Percentiles rank a stretch among this genome's conserved stretches.
phyloP scores from a whole-genome alignment of 129 eudicot species.

The Scalesia atractyloides region DNA sequence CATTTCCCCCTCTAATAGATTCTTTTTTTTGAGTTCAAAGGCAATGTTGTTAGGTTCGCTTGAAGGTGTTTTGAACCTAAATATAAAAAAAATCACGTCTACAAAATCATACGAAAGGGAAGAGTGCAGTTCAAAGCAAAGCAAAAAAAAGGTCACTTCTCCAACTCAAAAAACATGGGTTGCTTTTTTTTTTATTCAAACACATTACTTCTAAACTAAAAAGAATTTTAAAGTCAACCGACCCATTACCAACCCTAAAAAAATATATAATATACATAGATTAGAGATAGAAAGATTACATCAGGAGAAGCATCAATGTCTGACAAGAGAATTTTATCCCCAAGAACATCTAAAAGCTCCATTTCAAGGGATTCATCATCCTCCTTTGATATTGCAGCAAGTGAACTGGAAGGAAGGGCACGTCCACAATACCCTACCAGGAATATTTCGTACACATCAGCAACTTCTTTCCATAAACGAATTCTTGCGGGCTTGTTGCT shows the following conservation, averaged over 20 bases:
- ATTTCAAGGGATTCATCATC: slow-evolving; percentile 87
- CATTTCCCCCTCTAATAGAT: too few species aligned
- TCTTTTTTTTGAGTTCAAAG: too few species aligned
- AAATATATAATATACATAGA: not conserved
- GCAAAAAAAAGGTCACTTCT: too few species aligned
- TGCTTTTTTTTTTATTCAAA: too few species aligned
- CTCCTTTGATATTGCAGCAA: slow-evolving; percentile 55
- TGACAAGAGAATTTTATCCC: slow-evolving; percentile 79
- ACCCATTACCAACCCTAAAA: not conserved
- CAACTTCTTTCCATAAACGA: slow-evolving; percentile 97
- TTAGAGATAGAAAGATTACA: slow-evolving; percentile 48
- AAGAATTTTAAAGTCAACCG: too few species aligned
- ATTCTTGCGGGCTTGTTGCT: slow-evolving; percentile 56
- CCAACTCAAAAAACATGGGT: not conserved
- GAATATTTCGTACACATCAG: slow-evolving; percentile 89
- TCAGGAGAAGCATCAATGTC: slow-evolving; percentile 76
- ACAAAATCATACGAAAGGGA: not conserved
- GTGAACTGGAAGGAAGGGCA: slow-evolving; percentile 72
- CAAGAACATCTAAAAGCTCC: slow-evolving; percentile 70
- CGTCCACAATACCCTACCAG: slow-evolving; percentile 98
- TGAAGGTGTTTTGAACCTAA: too few species aligned
- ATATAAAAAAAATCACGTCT: not conserved
- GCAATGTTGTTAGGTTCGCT: too few species aligned
- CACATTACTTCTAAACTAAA: too few species aligned
- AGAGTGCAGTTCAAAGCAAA: not conserved